phyloP scores from a whole-genome alignment of 805 yeast species.

The Candida incommunis region DNA sequence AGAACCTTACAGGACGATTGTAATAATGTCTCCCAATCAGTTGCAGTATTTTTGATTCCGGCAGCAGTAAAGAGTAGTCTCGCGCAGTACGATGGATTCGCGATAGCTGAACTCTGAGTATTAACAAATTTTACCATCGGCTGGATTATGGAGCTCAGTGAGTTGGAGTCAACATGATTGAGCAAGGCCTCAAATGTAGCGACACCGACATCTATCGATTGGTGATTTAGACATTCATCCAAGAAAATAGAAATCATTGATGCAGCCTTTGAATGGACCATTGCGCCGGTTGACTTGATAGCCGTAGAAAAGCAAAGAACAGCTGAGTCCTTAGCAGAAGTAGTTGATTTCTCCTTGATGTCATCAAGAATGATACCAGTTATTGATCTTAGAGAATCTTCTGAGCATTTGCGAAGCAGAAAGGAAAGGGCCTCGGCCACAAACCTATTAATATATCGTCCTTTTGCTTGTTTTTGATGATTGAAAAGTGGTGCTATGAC shows the following conservation, averaged over 20 bases:
- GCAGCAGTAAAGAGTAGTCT: constrained; percentile 15
- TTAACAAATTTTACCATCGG: neutral
- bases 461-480: constrained; percentile 36
- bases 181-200: neutral
- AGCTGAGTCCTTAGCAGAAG: constrained; percentile 23
- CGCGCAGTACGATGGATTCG: neutral
- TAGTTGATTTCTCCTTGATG: neutral
- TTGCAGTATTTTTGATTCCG: constrained; percentile 23
- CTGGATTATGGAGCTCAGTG: neutral
- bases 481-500: constrained; percentile 47
- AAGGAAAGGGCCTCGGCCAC: constrained; percentile 87
- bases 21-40: constrained; percentile 17
- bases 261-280: constrained; percentile 60
- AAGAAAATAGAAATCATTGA: constrained; percentile 26
- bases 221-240: neutral
- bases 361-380: constrained; percentile 26
- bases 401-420: constrained; percentile 52
- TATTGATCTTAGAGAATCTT: constrained; percentile 32
- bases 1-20: neutral
- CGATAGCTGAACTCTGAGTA: neutral
- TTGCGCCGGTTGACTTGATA: constrained; percentile 52
- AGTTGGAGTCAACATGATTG: neutral
- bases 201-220: neutral
- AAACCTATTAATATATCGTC: constrained; percentile 44
- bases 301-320: constrained; percentile 57